phyloP scores from a whole-genome alignment of 169 alveolate genomes.

The Cryptosporidium viatorum region DNA sequence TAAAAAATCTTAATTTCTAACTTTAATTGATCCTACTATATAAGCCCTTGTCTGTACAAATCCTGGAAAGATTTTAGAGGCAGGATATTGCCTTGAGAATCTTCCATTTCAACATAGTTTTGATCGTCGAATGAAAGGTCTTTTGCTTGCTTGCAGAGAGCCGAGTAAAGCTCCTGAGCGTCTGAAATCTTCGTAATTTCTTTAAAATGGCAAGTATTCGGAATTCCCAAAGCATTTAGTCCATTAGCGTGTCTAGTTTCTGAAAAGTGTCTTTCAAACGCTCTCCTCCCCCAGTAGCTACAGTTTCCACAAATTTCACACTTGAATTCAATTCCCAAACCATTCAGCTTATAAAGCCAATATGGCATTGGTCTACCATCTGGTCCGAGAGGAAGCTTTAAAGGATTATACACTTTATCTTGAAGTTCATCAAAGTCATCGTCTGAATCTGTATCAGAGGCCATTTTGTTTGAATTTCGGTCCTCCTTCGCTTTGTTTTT shows the following conservation, averaged over 20 bases:
- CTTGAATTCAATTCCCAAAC: conserved; percentile 97
- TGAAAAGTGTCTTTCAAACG: conserved; percentile 98
- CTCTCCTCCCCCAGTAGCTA: conserved; percentile 99
- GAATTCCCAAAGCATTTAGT: conserved; percentile 98
- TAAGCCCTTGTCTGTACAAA: conserved; percentile 92
- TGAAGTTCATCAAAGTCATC: conserved; percentile 88
- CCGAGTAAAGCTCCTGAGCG: conserved; percentile 78
- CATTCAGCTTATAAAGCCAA: conserved; percentile 99
- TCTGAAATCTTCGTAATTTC: conserved; percentile 91
- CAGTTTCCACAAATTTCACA: conserved; percentile 99
- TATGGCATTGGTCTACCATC: conserved; percentile 99
- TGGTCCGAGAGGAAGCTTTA: conserved; percentile 98
- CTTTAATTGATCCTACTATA: conserved; percentile 46
- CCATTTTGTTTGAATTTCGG: conserved; percentile 39
- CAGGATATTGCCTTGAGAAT: conserved; percentile 96
- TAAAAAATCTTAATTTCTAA: neutral
- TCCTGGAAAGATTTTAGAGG: conserved; percentile 92
- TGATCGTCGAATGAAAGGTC: conserved; percentile 44
- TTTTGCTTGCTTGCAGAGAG: conserved; percentile 48
- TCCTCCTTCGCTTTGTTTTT: conserved; percentile 16
- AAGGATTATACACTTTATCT: conserved; percentile 94
- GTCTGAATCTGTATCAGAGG: conserved; percentile 71
- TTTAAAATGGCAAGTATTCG: conserved; percentile 98
- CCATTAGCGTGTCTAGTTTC: conserved; percentile 99
- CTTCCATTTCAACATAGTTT: conserved; percentile 93